phyloP scores from a whole-genome alignment of 257 asterid genomes.

The Cordia subcordata region DNA sequence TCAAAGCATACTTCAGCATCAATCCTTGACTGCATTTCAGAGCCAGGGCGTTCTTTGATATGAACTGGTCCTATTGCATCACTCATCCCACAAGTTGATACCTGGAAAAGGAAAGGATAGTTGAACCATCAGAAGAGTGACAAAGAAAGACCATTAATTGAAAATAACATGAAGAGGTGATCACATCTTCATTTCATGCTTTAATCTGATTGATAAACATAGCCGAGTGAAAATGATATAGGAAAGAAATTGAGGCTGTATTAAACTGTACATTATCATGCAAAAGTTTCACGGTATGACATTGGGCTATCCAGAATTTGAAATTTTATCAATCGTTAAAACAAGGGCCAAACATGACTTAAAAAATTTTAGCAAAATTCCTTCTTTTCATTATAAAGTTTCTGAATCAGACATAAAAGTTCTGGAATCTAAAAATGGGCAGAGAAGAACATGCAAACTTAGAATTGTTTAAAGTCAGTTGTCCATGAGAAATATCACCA shows the following conservation, averaged over 20 bases:
- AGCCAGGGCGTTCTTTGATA: conserved; percentile 84
- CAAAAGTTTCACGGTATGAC: no score
- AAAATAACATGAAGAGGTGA: neutral
- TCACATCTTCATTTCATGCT: no score
- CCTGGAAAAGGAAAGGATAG: conserved; percentile 33
- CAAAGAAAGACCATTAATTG: neutral
- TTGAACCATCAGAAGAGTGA: conserved; percentile 1
- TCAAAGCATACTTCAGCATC: conserved; percentile 78
- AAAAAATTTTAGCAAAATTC: no score
- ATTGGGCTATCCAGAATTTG: no score
- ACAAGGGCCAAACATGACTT: no score
- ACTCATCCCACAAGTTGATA: conserved; percentile 90
- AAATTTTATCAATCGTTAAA: no score
- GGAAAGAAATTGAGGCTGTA: no score
- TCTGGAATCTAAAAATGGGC: neutral
- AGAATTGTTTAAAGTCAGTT: no score
- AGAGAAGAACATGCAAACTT: neutral
- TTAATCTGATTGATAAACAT: no score
- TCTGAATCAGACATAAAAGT: neutral
- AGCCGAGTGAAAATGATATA: no score
- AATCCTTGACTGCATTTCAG: conserved; percentile 88
- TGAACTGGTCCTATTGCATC: conserved; percentile 94
- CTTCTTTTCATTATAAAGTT: no score
- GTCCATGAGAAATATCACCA: neutral
- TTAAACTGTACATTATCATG: no score